Conservation (phyloP, 306 rosid genomes). For the Rosa chinensis region DNA sequence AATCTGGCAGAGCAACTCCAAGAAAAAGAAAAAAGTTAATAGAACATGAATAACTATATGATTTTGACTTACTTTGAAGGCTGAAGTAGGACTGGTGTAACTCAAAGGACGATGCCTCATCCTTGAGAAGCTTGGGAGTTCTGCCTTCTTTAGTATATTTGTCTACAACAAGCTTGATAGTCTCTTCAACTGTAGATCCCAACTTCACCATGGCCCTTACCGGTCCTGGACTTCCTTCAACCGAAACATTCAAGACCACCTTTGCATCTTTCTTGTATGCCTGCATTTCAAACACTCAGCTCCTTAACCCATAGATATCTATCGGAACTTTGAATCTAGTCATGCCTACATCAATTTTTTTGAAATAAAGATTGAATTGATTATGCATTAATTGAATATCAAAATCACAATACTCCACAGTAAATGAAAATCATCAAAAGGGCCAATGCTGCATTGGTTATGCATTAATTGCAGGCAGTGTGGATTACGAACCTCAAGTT, state of each 20-base stretch:
- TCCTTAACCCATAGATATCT: background rate
- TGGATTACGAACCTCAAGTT: background rate
- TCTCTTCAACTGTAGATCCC: slow-evolving; percentile 72
- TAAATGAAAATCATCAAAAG: background rate
- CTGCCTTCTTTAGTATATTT: slow-evolving; percentile 76
- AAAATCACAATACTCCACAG: background rate
- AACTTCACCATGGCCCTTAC: slow-evolving; percentile 71
- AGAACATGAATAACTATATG: background rate
- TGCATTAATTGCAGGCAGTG: background rate
- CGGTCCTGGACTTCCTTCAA: slow-evolving; percentile 94
- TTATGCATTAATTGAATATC: background rate
- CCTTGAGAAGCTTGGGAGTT: slow-evolving; percentile 52
- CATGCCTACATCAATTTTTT: background rate
- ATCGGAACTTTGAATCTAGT: background rate
- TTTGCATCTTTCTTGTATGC: slow-evolving; percentile 71
- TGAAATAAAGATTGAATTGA: background rate
- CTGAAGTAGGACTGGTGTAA: slow-evolving; percentile 82
- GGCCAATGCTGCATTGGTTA: background rate
- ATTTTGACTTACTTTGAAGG: slow-evolving; percentile 55
- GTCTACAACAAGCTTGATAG: slow-evolving; percentile 57
- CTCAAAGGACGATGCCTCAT: slow-evolving; percentile 45
- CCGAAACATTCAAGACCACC: slow-evolving; percentile 81
- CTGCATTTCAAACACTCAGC: slow-evolving; percentile 28
- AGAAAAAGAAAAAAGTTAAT: background rate
- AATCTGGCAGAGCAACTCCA: slow-evolving; percentile 4